Base-by-base conservation (phyloP, 2,329 filamentous ascomycete species). In the Phialocephala sp. region DNA sequence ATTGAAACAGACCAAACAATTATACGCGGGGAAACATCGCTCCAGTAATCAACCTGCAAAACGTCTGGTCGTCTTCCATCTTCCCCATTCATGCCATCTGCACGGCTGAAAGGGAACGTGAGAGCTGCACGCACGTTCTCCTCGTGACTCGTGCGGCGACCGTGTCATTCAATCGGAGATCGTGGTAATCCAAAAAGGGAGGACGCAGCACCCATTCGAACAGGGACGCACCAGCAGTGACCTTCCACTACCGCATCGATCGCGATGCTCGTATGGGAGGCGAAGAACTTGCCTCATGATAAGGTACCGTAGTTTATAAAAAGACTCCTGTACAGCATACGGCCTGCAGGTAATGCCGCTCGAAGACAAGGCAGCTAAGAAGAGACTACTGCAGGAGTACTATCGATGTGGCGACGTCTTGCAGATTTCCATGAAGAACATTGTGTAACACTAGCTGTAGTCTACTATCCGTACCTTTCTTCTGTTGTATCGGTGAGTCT, bases 31-130 rank as follows among this genome's bases (percentile, higher is more conserved):
- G 35, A 56, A 37, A 56, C 35, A 56, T 24, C 27, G 52, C 14
- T 56, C 52, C 52, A 56, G 35, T 56, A 8, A 56, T 56, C 20
- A 32, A n/a, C n/a, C n/a, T n/a, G n/a, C n/a, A n/a, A 39, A 39
- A 39, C 36, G 14, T 39, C 14, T 39, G n/a, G n/a, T 39, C 36
- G 8, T 39, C 36, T 14, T 39, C 14, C 36, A 14, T 52, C 12
- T 18, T 35, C 14, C 3, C 2, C 2, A 32, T 35, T 15, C 11
- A 27, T 41, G 37, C 37, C 37, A 41, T 41, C 4, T 8, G 4
- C 3, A 41, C 18, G 22, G n/a, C n/a, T n/a, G n/a, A n/a, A n/a
- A n/a, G n/a, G n/a, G n/a, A 22, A n/a, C n/a, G 18, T n/a, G 41
- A 43, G n/a, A 54, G 24, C 9, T 54, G 12, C 50, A 15, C 50